Percentiles rank a stretch among this genome's conserved stretches.
These are phyloP conservation scores for Athelia psychrophila DNA, from an alignment of 1,284 basidiomycete genomes.

Conservation along the genomic window DNA sequence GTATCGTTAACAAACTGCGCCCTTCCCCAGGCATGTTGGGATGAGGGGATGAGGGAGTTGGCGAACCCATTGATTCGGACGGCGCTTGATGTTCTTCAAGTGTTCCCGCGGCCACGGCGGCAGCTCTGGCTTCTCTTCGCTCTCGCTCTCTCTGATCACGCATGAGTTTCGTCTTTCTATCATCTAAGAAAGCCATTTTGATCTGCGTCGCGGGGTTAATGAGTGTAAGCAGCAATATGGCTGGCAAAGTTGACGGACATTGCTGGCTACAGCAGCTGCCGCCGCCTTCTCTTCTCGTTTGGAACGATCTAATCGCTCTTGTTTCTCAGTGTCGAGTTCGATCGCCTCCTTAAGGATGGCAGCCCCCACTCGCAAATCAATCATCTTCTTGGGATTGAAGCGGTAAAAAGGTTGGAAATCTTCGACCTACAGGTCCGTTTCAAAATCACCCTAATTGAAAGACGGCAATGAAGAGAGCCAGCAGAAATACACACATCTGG, in stretches of 20 bases:
- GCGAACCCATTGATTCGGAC: not conserved
- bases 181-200: slow-evolving; percentile 71
- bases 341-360: slow-evolving; percentile 62
- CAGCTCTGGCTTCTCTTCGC: slow-evolving; percentile 40
- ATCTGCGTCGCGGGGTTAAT: slow-evolving; percentile 43
- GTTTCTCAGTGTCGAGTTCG: slow-evolving; percentile 51
- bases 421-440: slow-evolving; percentile 34
- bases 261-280: slow-evolving; percentile 48
- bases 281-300: slow-evolving; percentile 56
- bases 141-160: slow-evolving; percentile 57
- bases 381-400: slow-evolving; percentile 51
- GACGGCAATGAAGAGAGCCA: slow-evolving; percentile 26
- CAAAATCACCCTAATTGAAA: slow-evolving; percentile 19
- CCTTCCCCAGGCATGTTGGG: not conserved
- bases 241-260: slow-evolving; percentile 30
- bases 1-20: not conserved
- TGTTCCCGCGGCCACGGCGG: slow-evolving; percentile 11
- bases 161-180: slow-evolving; percentile 54
- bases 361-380: slow-evolving; percentile 58
- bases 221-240: not conserved
- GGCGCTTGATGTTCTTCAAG: not conserved
- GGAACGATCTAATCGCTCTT: slow-evolving; percentile 41
- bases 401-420: slow-evolving; percentile 64
- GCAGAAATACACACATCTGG: slow-evolving; percentile 43
- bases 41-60: not conserved